Conservation (phyloP, 1,284 basidiomycete species). For the Sutorius eximius region DNA sequence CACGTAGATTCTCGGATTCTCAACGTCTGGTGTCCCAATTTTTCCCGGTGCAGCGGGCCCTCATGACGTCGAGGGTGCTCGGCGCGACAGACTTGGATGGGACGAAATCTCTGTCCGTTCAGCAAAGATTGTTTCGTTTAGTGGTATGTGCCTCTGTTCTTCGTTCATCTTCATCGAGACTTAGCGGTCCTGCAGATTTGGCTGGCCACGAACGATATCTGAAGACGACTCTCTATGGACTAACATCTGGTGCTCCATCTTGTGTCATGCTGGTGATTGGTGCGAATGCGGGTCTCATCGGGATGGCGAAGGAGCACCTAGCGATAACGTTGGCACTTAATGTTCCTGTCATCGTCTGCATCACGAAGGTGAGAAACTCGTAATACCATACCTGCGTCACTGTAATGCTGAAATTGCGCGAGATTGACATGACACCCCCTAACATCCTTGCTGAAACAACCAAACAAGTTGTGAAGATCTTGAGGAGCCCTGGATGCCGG, state of each 20-base stretch:
- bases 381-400: not conserved
- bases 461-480: slow-evolving; percentile 90
- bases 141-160: slow-evolving; percentile 47
- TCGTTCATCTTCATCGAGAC: not conserved
- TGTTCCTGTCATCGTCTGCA: slow-evolving; percentile 91
- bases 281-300: slow-evolving; percentile 92
- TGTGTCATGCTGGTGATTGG: slow-evolving; percentile 97
- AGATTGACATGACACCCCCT: slow-evolving; percentile 96
- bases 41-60: slow-evolving; percentile 62
- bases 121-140: slow-evolving; percentile 94
- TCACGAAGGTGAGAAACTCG: slow-evolving; percentile 76
- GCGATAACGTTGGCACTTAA: slow-evolving; percentile 93
- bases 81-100: slow-evolving; percentile 89
- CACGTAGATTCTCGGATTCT: slow-evolving; percentile 81
- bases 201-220: slow-evolving; percentile 90
- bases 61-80: slow-evolving; percentile 59
- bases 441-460: slow-evolving; percentile 89
- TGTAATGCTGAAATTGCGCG: slow-evolving; percentile 7
- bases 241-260: slow-evolving; percentile 93
- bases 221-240: slow-evolving; percentile 93
- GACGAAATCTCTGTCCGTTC: slow-evolving; percentile 92
- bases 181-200: slow-evolving; percentile 54
- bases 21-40: slow-evolving; percentile 71
- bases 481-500: slow-evolving; percentile 93
- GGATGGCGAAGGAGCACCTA: slow-evolving; percentile 97